Percentiles rank a stretch among this genome's conserved stretches.
These are phyloP conservation scores for Pouteria campechiana DNA, from an alignment of 179 eudicot genomes.

Conservation along the genomic window DNA sequence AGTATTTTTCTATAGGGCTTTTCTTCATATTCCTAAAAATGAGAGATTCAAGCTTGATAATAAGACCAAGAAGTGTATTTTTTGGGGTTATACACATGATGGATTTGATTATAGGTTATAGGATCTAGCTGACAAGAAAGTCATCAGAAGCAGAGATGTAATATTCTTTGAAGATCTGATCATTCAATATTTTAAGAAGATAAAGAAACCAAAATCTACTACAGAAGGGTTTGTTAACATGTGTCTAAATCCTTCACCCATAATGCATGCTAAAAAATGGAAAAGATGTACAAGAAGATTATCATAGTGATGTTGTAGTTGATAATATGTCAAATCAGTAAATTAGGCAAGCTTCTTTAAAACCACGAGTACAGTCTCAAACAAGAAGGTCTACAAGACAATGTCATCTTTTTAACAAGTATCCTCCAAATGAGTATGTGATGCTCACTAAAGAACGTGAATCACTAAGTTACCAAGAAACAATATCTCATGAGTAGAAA, in stretches of 20 bases:
- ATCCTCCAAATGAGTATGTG: too few species aligned
- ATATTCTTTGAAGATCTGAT: background rate
- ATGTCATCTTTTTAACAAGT: too few species aligned
- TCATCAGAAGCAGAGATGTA: background rate
- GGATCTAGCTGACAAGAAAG: background rate
- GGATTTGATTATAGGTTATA: background rate
- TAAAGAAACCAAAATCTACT: background rate
- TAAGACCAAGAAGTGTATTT: conserved; percentile 9
- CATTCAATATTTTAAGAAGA: background rate
- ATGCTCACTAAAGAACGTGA: too few species aligned
- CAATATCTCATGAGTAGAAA: too few species aligned
- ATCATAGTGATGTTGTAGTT: too few species aligned
- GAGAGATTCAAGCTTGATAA: conserved; percentile 4
- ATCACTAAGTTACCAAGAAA: too few species aligned
- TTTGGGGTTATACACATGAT: conserved; percentile 4
- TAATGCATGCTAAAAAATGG: background rate
- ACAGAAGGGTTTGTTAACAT: background rate
- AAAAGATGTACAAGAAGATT: background rate
- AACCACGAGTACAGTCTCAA: too few species aligned
- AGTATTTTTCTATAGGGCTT: conserved; percentile 5
- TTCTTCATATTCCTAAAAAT: conserved; percentile 1
- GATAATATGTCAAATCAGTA: too few species aligned
- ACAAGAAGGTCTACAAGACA: too few species aligned
- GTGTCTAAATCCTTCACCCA: background rate
- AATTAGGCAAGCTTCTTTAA: too few species aligned